Evolutionary conservation across 169 alveolate genomes (phyloP), one percentile per base, ranked within the genome.

Genomic region (Neospora caninum): DNA sequence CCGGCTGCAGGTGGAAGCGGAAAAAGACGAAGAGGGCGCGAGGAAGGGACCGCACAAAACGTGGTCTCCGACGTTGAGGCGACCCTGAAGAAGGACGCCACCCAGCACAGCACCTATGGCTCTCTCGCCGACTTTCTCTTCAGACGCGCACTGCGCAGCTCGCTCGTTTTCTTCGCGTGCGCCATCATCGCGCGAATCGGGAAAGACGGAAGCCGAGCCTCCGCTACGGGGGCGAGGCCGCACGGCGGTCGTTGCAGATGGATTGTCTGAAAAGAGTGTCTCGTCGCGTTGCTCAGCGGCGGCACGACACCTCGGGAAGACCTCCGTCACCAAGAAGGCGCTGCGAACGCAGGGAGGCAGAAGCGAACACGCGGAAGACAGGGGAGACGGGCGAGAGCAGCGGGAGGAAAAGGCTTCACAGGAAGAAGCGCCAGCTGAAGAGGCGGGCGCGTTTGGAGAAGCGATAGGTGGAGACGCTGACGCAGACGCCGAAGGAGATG

Each of bases 71-170:
- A 82, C 89, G 0, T 22, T 22, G n/a, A 82, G 89, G 67, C 41
- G 36, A 9, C 89, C 89, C 31, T 82, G 67, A 41, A 82, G 64
- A 29, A 82, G 89, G 39, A 82, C 38, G 89, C 89, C 89, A 0
- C 89, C 89, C 41, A 82, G 27, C 64, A 82, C 89, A 49, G 39
- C 58, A 7, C 58, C 58, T 49, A 49, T 4, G 58, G 22, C 89
- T 18, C 39, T 82, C 64, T 18, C 41, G 38, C 4, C 69, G 2
- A 2, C 39, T 29, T 42, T 67, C 39, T 20, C 10, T 36, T 82
- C 43, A 64, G 22, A 38, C 41, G 54, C 25, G 16, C 89, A 13
- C 69, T 82, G 9, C 67, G 34, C 54, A 9, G 25, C 36, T 82
- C 39, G 54, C 10, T n/a, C 25, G 89, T 67, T 18, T 4, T 18